Evolutionary conservation across 768 basidiomycete species (phyloP).

Genomic region (Gymnopilus dilepis): DNA sequence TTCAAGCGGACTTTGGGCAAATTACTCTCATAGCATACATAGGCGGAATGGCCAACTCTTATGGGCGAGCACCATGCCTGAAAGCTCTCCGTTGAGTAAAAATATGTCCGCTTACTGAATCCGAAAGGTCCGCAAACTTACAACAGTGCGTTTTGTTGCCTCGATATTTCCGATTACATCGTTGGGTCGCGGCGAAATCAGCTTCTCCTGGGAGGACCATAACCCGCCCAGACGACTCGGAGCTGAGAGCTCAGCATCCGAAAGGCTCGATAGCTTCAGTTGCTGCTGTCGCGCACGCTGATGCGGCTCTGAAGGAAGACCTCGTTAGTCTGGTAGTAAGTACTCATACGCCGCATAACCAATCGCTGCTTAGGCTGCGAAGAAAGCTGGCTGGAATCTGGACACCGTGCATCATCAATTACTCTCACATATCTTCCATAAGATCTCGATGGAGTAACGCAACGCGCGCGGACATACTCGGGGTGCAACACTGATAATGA

Average conservation of each 20-base stretch:
- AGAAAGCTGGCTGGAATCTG: background rate
- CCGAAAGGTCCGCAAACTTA: conserved; percentile 3
- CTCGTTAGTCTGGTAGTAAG: no score
- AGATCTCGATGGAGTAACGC: background rate
- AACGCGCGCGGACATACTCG: conserved; percentile 3
- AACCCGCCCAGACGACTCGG: background rate
- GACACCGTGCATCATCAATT: background rate
- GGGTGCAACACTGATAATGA: background rate
- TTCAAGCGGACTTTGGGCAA: background rate
- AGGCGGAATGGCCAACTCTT: background rate
- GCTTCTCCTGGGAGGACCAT: background rate
- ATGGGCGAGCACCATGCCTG: background rate
- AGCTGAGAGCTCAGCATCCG: background rate
- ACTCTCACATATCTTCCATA: background rate
- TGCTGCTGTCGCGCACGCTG: background rate
- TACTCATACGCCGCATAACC: no score
- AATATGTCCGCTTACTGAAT: background rate
- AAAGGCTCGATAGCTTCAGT: background rate
- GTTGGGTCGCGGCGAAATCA: background rate
- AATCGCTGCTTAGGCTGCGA: background rate
- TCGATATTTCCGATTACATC: conserved; percentile 2
- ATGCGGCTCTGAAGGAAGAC: background rate
- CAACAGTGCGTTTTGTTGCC: background rate
- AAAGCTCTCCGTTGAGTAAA: background rate
- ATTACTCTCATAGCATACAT: background rate